These are phyloP conservation scores for Xylaria multiplex DNA, from an alignment of 2,329 filamentous ascomycete species.

Conservation along the genomic window DNA sequence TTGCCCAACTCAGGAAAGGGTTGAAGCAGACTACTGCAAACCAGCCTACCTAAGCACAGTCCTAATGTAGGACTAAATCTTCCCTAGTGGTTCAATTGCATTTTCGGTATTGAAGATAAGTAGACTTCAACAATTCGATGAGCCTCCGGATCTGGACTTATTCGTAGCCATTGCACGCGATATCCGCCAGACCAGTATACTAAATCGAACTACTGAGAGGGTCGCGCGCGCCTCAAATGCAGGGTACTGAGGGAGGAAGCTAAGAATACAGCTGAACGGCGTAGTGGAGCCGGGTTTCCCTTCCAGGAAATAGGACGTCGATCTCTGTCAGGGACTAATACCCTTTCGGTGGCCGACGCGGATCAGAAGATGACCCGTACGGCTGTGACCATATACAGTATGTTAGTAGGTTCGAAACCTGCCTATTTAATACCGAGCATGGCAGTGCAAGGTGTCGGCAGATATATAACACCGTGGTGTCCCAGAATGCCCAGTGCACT, in stretches of 20 bases:
- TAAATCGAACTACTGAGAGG: not conserved
- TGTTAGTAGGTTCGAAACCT: not conserved
- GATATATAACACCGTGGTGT: too few relatives aligned
- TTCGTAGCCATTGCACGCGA: not conserved
- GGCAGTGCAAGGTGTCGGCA: too few relatives aligned
- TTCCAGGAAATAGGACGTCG: constrained; percentile 9
- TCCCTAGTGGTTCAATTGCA: not conserved
- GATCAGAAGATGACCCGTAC: constrained; percentile 20
- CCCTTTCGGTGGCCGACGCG: constrained; percentile 21
- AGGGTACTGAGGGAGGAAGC: not conserved
- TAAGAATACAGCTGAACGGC: constrained; percentile 23
- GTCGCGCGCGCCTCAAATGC: not conserved
- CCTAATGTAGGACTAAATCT: not conserved
- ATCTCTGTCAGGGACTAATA: constrained; percentile 7
- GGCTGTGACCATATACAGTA: not conserved
- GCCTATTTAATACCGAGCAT: not conserved
- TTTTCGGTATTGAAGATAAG: not conserved
- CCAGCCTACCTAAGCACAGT: not conserved
- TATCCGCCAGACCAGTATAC: not conserved
- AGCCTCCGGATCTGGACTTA: not conserved
- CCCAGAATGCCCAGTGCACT: too few relatives aligned
- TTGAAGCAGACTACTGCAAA: constrained; percentile 13
- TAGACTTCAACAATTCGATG: not conserved
- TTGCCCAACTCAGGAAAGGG: constrained; percentile 29
- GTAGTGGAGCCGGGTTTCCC: constrained; percentile 14